Conservation (phyloP, 768 basidiomycete species). For the Boletus huronensis region DNA sequence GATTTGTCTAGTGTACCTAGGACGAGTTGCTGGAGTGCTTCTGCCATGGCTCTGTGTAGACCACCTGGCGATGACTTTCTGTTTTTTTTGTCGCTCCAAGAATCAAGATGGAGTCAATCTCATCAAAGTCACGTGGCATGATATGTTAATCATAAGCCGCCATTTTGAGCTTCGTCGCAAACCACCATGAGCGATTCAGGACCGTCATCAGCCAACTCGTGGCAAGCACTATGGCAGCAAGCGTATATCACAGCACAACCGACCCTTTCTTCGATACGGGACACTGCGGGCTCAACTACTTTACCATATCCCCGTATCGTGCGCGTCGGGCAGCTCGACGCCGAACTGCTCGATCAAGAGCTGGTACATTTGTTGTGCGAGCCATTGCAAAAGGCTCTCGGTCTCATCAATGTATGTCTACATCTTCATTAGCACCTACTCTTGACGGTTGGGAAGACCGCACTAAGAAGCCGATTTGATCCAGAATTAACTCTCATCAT, state of each 20-base stretch:
- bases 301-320: conserved; percentile 47
- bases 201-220: conserved; percentile 9
- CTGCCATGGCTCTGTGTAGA: conserved; percentile 50
- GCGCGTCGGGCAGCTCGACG: conserved; percentile 89
- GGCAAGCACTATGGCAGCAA: conserved; percentile 48
- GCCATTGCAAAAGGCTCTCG: conserved; percentile 72
- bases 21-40: conserved; percentile 74
- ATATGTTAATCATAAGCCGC: too few relatives aligned
- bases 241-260: conserved; percentile 64
- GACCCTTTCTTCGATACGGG: conserved; percentile 45
- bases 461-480: conserved; percentile 60
- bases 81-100: neutral
- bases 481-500: conserved; percentile 72
- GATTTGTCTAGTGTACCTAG: conserved; percentile 65
- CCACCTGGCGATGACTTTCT: conserved; percentile 2
- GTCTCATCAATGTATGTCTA: conserved; percentile 58
- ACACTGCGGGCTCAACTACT: conserved; percentile 33
- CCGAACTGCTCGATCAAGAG: conserved; percentile 86
- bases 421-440: neutral
- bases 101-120: conserved; percentile 15
- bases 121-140: conserved; percentile 18
- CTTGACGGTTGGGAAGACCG: conserved; percentile 40
- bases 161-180: neutral
- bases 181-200: conserved; percentile 15
- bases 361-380: conserved; percentile 77